A percentile compares a stretch with the other conserved stretches of the same genome.
phyloP scores from a whole-genome alignment of 169 alveolate genomes.

The Fabrea salina region DNA sequence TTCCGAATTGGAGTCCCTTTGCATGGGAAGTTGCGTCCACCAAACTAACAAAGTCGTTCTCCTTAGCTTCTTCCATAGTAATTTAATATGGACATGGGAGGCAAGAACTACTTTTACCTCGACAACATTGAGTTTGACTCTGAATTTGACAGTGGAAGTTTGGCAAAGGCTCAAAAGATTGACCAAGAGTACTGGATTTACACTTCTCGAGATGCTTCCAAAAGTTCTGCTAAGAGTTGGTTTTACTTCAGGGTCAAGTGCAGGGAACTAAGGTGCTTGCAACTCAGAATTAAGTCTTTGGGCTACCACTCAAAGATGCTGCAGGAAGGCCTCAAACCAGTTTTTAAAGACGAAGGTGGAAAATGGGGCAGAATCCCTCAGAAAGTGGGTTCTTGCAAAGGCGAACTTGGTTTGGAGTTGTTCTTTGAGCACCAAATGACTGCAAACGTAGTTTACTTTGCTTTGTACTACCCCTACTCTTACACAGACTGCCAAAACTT shows the following conservation, averaged over 20 bases:
- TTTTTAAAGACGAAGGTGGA: background rate
- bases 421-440: background rate
- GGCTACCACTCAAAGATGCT: background rate
- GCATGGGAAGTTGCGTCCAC: no score
- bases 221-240: background rate
- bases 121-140: no score
- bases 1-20: background rate
- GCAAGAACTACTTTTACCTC: no score
- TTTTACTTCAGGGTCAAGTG: slow-evolving; percentile 15
- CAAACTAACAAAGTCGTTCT: no score
- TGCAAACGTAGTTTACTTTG: slow-evolving; percentile 1
- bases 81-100: no score
- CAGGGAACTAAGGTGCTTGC: background rate
- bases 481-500: background rate
- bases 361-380: background rate
- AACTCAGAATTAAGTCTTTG: background rate
- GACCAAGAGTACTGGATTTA: no score
- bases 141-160: no score
- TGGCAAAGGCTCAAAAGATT: no score
- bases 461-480: slow-evolving; percentile 21
- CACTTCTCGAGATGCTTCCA: slow-evolving; percentile 2
- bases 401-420: background rate
- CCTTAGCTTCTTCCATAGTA: no score
- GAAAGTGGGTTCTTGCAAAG: background rate
- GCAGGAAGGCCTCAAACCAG: slow-evolving; percentile 23